Base-by-base conservation (phyloP, 2,329 filamentous ascomycete genomes). In the Apiospora kogelbergensis region DNA sequence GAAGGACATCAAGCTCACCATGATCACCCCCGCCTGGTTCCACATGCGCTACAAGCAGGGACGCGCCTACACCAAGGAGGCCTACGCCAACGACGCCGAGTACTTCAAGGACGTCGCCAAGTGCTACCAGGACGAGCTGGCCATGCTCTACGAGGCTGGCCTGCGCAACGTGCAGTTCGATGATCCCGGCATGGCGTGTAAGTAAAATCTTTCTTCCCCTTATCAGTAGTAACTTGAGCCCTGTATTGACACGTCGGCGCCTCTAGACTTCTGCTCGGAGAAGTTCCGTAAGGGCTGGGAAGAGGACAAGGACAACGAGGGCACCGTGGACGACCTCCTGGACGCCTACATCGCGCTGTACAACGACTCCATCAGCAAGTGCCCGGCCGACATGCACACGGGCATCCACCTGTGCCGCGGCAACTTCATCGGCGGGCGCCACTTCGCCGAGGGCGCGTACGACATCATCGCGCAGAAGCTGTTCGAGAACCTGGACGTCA, bases 301-400 rank as follows among this genome's bases (percentile, higher is more conserved):
- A 67, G 86, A 86, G 17, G 92, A 94, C 77, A 80, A 85, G 64
- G 85, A 89, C 74, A 93, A 94, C 77, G 86, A 86, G 67, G 88
- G 89, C 78, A 87, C 87, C 1, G 87, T 91, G 7, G 91, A 93
- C 64, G 89, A 90, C 73, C 88, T 93, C 60, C 86, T 95, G 26
- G 90, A 93, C 73, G 88, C 90, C 37, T 95, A 95, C 80, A 91
- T 95, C 78, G 84, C 86, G 71, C 88, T 93, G 72, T 94, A 94
- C 84, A 94, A 94, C 78, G 89, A 92, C 78, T 88, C 85, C 75
- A 84, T 93, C 76, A 82, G 84, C 74, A 86, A 87, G 74, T 81
- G 88, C 0, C 91, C 91, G 0, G 78, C 83, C 2, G 91, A 94
- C 76, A 88, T 94, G 84, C 91, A 94, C 79, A 86, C 93, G 2